Evolutionary conservation across 345 rosid species (phyloP).

Genomic region (Firmiana major): DNA sequence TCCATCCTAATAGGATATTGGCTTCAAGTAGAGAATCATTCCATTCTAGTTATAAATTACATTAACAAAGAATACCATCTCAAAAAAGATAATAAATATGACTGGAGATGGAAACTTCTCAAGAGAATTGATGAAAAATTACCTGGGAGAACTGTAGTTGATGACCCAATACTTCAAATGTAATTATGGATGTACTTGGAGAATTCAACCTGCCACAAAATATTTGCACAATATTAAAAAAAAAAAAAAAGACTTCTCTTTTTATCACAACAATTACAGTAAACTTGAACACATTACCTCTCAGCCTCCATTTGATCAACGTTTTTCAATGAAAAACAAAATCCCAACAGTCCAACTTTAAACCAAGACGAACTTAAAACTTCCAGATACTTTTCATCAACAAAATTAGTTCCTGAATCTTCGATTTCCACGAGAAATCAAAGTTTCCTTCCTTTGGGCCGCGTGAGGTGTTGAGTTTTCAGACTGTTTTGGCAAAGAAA

Average conservation of each 20-base stretch:
- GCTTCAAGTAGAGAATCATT: background rate
- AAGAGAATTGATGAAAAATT: constrained; percentile 11
- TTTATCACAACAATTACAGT: background rate
- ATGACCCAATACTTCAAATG: constrained; percentile 71
- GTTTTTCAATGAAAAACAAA: background rate
- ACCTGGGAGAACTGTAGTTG: constrained; percentile 81
- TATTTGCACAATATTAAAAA: background rate
- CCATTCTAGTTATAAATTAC: background rate
- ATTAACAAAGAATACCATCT: background rate
- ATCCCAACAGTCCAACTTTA: background rate
- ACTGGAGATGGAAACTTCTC: background rate
- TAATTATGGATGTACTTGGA: constrained; percentile 63
- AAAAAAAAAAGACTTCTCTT: background rate
- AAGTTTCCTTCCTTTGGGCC: background rate
- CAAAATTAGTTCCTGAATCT: background rate
- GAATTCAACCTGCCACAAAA: constrained; percentile 59
- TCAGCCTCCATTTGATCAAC: constrained; percentile 15
- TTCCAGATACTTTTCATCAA: background rate
- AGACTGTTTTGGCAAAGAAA: background rate
- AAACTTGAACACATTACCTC: background rate
- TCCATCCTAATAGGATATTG: background rate
- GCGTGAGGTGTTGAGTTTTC: background rate
- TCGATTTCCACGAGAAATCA: background rate
- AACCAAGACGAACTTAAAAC: background rate
- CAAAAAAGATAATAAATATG: background rate